phyloP scores from a whole-genome alignment of 768 basidiomycete genomes.

The Russula lepida region DNA sequence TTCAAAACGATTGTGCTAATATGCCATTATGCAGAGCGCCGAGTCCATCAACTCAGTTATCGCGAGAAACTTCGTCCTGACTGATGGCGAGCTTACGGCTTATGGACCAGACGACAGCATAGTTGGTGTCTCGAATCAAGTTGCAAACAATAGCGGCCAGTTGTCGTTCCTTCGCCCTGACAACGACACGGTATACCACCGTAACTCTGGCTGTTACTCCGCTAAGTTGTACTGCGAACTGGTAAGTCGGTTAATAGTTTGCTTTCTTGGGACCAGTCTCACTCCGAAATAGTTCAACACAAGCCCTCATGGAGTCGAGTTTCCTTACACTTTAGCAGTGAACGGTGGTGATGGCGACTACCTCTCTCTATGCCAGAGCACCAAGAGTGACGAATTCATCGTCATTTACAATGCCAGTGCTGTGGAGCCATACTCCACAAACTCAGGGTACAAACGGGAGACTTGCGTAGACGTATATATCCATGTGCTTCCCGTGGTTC shows the following conservation, averaged over 20 bases:
- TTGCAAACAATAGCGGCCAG: background rate
- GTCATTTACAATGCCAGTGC: constrained; percentile 2
- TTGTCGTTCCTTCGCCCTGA: background rate
- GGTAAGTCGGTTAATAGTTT: background rate
- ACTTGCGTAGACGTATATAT: background rate
- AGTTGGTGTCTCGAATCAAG: background rate
- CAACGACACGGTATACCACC: background rate
- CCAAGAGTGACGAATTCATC: background rate
- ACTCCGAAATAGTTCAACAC: background rate
- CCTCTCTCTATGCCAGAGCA: background rate
- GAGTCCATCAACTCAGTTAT: background rate
- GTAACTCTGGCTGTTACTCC: too few species aligned
- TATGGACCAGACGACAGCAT: background rate
- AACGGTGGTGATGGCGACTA: background rate
- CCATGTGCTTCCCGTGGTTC: too few species aligned
- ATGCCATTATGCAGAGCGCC: background rate
- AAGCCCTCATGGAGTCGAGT: background rate
- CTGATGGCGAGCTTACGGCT: constrained; percentile 2
- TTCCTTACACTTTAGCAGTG: background rate
- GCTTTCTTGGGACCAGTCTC: background rate
- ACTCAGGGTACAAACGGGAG: background rate
- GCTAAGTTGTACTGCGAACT: constrained; percentile 2
- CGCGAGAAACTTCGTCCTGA: background rate
- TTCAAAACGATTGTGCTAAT: background rate
- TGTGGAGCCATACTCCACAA: background rate